Base-by-base conservation (phyloP, 306 rosid genomes). In the Sophora flavescens region DNA sequence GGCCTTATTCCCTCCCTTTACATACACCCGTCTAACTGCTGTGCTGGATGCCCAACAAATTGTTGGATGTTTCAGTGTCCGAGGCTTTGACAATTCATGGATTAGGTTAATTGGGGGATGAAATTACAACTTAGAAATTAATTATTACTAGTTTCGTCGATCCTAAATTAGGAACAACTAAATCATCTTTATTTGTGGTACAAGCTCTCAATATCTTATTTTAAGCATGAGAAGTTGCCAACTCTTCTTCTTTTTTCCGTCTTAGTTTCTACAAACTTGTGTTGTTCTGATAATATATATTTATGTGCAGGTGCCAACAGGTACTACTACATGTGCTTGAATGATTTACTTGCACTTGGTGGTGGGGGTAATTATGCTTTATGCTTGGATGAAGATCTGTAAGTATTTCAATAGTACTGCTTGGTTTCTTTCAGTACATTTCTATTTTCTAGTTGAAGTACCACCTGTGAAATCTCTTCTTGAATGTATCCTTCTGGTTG, bases 341-440 rank as follows among this genome's bases (percentile, higher is more conserved):
- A 41, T 64, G 97, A 96, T 75, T 72, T 89, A 44, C 93, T 96
- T 68, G 98, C 93, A 63, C 84, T 96, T 68, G 99, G 99, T 15
- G 99, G 97, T 5, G 98, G 99, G 74, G 98, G 97, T 72, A 89
- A 79, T 80, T 96, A 86, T 65, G 99, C 99, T 57, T 70, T 96
- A 68, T 76, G 89, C 82, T 88, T 96, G 81, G 96, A 91, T 81
- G 99, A 81, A 60, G 99, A 96, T 76, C 84, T 96, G 99, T 96
- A 86, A 96, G 98, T 78, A 47, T 79, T 81, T 60, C 13, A 61
- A 8, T 8, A 48, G 4, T 70, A 70, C 52, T 70, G 26, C 58
- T 26, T 45, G 42, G 14, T 58, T 82, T 82, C 77, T n/a, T 77
- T 64, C 14, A 38, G 5, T 56, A 15, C 30, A 61, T 54, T 50